Evolutionary conservation across 495 filamentous ascomycete species (phyloP).

Genomic region (Aspergillus avenaceus): DNA sequence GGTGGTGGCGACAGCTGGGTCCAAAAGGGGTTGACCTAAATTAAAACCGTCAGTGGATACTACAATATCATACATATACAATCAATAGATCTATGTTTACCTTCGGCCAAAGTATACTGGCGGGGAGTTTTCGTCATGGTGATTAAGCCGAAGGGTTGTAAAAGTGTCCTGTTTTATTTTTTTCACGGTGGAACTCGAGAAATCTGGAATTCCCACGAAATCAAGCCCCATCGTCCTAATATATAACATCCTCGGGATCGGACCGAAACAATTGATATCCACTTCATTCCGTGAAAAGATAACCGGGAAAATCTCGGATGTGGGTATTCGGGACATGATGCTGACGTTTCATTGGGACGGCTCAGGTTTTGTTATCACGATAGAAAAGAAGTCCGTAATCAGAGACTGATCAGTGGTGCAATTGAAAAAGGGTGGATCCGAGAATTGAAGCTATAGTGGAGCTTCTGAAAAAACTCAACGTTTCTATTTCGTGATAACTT

Average conservation of each 20-base stretch:
- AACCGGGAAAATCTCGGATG: neutral
- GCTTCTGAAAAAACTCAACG: neutral
- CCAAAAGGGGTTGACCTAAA: constrained; percentile 22
- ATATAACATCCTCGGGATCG: neutral
- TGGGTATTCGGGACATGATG: neutral
- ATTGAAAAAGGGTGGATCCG: neutral
- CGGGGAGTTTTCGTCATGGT: constrained; percentile 3
- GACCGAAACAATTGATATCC: neutral
- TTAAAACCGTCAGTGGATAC: constrained; percentile 2
- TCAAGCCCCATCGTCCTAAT: neutral
- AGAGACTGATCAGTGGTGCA: neutral
- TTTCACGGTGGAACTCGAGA: neutral
- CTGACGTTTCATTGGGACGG: neutral
- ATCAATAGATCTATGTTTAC: constrained; percentile 2
- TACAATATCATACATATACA: neutral
- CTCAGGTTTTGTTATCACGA: neutral
- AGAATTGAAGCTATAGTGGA: neutral
- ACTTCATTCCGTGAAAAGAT: neutral
- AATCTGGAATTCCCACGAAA: neutral
- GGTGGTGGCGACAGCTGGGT: constrained; percentile 24
- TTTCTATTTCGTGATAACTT: neutral
- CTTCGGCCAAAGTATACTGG: constrained; percentile 11
- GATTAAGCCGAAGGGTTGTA: neutral
- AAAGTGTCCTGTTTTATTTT: neutral
- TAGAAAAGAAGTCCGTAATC: neutral